phyloP scores from a whole-genome alignment of 2,329 filamentous ascomycete genomes.

The Fusarium acutatum region DNA sequence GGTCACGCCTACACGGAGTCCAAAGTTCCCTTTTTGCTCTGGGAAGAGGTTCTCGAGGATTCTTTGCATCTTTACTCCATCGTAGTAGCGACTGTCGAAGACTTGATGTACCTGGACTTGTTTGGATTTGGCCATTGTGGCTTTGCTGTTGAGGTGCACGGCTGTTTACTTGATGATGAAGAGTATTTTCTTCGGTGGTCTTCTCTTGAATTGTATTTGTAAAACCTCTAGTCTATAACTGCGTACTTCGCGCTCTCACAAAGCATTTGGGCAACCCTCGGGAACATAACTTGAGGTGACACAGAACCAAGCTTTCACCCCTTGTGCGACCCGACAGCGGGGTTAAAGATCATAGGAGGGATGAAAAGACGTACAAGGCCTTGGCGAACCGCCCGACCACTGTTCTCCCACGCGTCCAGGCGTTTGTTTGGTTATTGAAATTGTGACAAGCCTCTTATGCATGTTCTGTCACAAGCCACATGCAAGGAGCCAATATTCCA shows the following conservation, averaged over 20 bases:
- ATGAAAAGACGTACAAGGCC: background rate
- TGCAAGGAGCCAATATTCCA: background rate
- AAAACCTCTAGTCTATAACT: background rate
- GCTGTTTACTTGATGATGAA: background rate
- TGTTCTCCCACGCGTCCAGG: accelerated
- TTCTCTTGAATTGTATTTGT: background rate
- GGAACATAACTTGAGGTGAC: background rate
- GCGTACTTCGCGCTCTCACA: background rate
- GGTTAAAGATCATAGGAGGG: background rate
- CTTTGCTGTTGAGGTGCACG: background rate
- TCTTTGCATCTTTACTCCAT: background rate
- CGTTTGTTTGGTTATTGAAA: background rate
- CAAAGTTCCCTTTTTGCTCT: background rate
- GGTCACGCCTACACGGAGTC: background rate
- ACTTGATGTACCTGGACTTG: background rate
- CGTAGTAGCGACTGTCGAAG: background rate
- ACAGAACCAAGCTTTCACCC: background rate
- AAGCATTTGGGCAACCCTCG: too few relatives aligned
- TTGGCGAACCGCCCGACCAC: background rate
- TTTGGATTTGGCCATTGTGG: background rate
- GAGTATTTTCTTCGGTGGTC: background rate
- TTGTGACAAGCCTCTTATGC: background rate
- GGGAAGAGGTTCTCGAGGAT: background rate
- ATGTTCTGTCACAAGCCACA: background rate
- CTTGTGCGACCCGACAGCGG: background rate